A percentile compares a stretch with the other conserved stretches of the same genome.
Conservation (phyloP, 768 basidiomycete species). For the Brasilioporus rufonigricans region DNA sequence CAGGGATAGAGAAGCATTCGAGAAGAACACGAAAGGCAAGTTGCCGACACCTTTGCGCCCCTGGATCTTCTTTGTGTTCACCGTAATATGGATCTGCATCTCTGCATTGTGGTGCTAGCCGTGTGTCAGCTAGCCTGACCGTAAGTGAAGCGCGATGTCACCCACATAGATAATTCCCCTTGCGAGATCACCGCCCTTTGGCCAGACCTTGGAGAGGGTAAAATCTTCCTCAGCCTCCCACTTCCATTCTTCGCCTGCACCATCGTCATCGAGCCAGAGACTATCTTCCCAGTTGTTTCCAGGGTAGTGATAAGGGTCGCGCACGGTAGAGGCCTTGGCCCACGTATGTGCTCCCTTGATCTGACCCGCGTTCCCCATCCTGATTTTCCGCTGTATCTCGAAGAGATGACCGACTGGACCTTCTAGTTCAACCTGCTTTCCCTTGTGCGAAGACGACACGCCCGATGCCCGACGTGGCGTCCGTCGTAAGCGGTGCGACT, state of each 20-base stretch:
- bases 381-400: constrained; percentile 51
- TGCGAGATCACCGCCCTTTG: constrained; percentile 37
- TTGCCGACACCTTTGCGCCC: constrained; percentile 59
- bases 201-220: constrained; percentile 59
- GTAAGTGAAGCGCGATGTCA: constrained; percentile 3
- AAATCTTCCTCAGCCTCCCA: constrained; percentile 74
- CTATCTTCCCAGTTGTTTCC: constrained; percentile 39
- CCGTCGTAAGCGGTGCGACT: constrained; percentile 18
- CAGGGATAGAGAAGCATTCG: constrained; percentile 39
- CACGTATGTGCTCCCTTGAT: constrained; percentile 50
- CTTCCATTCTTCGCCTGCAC: constrained; percentile 49
- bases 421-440: constrained; percentile 16
- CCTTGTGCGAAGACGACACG: constrained; percentile 16
- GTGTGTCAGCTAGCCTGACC: neutral
- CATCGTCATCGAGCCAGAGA: constrained; percentile 28
- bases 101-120: constrained; percentile 51
- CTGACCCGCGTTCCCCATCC: constrained; percentile 47
- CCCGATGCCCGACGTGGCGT: constrained; percentile 26
- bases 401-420: constrained; percentile 50
- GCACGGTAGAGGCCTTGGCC: constrained; percentile 49
- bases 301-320: constrained; percentile 46
- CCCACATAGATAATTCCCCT: constrained; percentile 64
- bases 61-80: constrained; percentile 52
- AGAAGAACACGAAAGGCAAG: constrained; percentile 58
- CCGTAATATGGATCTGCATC: constrained; percentile 60